Percentiles rank a stretch among this genome's conserved stretches.
Evolutionary conservation across 2,329 filamentous ascomycete genomes (phyloP).

Genomic region (Teratosphaeria gauchensis): DNA sequence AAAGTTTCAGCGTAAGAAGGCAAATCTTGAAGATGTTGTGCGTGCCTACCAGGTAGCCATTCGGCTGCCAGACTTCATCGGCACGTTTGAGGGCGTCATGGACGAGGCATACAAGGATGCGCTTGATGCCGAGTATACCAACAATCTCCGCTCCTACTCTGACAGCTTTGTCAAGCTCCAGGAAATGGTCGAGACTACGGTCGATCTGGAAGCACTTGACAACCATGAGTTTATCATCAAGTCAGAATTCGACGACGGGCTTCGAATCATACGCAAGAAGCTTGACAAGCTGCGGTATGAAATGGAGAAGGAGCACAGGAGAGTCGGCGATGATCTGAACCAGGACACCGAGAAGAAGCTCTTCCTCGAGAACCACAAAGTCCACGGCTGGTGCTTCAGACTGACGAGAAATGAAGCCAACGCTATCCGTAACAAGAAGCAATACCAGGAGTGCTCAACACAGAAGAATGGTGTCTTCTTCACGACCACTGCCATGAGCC

Average conservation of each 20-base stretch:
- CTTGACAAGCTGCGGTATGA: conserved; percentile 74
- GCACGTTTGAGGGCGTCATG: conserved; percentile 84
- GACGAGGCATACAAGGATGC: conserved; percentile 86
- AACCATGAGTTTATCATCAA: conserved; percentile 99
- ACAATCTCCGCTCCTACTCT: conserved; percentile 63
- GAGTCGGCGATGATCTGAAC: conserved; percentile 68
- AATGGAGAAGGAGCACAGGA: conserved; percentile 72
- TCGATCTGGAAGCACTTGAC: conserved; percentile 89
- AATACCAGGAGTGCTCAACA: conserved; percentile 90
- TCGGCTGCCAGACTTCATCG: conserved; percentile 79
- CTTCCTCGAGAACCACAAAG: conserved; percentile 90
- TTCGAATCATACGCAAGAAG: conserved; percentile 82
- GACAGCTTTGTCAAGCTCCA: conserved; percentile 76
- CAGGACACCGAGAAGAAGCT: conserved; percentile 98
- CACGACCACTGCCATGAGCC: conserved; percentile 72
- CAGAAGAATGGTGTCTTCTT: conserved; percentile 99
- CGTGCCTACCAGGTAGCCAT: conserved; percentile 91
- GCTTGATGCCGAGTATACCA: conserved; percentile 77
- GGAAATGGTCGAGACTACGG: conserved; percentile 98
- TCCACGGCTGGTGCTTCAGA: conserved; percentile 94
- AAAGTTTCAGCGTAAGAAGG: conserved; percentile 84
- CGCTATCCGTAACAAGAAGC: conserved; percentile 82
- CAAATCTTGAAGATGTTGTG: conserved; percentile 91
- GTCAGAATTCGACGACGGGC: conserved; percentile 85
- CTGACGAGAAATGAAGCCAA: conserved; percentile 83